Conservation (phyloP, 179 eudicot genomes). For the Heliamphora pulchella region DNA sequence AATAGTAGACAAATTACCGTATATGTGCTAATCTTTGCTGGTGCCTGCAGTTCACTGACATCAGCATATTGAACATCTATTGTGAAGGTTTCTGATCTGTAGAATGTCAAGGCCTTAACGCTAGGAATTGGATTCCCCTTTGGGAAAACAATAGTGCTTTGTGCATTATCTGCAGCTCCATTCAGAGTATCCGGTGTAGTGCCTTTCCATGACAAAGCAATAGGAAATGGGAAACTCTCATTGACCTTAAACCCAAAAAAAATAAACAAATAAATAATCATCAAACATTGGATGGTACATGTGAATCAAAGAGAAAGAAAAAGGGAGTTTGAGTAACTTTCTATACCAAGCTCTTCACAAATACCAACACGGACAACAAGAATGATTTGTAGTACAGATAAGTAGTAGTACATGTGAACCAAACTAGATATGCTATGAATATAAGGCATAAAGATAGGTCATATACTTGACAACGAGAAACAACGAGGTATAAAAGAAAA, state of each 20-base stretch:
- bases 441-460: neutral
- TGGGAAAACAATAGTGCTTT: slow-evolving; percentile 49
- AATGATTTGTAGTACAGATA: neutral
- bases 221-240: slow-evolving; percentile 62
- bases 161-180: slow-evolving; percentile 47
- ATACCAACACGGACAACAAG: neutral
- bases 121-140: slow-evolving; percentile 68
- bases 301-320: neutral
- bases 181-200: slow-evolving; percentile 35
- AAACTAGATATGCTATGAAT: neutral
- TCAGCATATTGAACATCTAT: slow-evolving; percentile 66
- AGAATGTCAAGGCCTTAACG: slow-evolving; percentile 57
- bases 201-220: slow-evolving; percentile 69
- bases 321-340: neutral
- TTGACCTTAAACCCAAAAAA: slow-evolving; percentile 42
- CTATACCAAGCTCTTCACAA: neutral
- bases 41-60: slow-evolving; percentile 56
- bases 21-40: slow-evolving; percentile 56
- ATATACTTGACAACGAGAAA: neutral
- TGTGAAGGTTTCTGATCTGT: slow-evolving; percentile 48
- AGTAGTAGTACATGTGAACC: neutral
- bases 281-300: neutral
- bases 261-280: neutral
- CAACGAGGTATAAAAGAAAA: neutral
- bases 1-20: slow-evolving; percentile 32